Conservation (phyloP, 805 yeast species). For the Candida dajiaensis region DNA sequence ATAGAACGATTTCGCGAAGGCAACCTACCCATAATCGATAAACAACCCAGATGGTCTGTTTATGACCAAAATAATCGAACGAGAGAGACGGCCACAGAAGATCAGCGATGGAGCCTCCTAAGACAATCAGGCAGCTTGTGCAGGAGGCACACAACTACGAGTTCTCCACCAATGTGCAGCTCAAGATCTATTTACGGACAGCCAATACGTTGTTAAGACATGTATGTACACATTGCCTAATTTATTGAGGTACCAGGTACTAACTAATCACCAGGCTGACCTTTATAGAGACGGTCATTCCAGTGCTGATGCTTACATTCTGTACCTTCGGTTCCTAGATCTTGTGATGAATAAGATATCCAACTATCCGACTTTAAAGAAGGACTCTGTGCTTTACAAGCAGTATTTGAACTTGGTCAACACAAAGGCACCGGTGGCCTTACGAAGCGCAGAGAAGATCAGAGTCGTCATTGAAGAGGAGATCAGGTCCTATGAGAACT, state of each 20-base stretch:
- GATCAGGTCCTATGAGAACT: conserved; percentile 22
- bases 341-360: conserved; percentile 42
- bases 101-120: conserved; percentile 6
- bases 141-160: conserved; percentile 48
- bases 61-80: neutral
- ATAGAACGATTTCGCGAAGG: neutral
- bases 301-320: conserved; percentile 44
- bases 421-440: conserved; percentile 18
- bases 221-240: conserved; percentile 22
- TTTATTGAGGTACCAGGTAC: neutral
- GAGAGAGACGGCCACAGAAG: neutral
- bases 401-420: conserved; percentile 15
- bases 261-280: conserved; percentile 29
- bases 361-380: conserved; percentile 38
- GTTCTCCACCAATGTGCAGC: conserved; percentile 44
- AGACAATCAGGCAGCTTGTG: conserved; percentile 30
- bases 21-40: neutral
- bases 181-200: conserved; percentile 51
- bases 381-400: conserved; percentile 13
- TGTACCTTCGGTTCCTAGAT: conserved; percentile 56
- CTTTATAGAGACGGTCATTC: conserved; percentile 38
- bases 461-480: conserved; percentile 26
- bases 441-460: conserved; percentile 20
- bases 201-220: conserved; percentile 41
- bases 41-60: neutral